Evolutionary conservation across 2,329 filamentous ascomycete species (phyloP).

Genomic region (Volutella citrinella): DNA sequence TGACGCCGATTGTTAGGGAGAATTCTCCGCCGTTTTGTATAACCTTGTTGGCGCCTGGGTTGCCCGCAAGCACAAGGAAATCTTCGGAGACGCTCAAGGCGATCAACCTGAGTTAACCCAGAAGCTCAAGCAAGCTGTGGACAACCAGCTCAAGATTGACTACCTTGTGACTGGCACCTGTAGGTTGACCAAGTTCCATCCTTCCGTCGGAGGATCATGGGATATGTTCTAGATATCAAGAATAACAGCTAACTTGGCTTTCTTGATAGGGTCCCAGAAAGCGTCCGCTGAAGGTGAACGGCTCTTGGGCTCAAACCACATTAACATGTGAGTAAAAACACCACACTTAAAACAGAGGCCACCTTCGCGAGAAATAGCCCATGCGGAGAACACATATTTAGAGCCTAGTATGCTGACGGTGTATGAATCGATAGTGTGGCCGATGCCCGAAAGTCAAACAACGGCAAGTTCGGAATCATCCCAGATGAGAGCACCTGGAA

Average conservation of each 20-base stretch:
- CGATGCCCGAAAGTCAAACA: slow-evolving; percentile 63
- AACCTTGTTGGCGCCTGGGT: slow-evolving; percentile 86
- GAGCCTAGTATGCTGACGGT: neutral
- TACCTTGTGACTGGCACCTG: slow-evolving; percentile 90
- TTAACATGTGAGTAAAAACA: too few species aligned
- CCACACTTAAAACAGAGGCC: too few species aligned
- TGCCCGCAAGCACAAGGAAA: slow-evolving; percentile 59
- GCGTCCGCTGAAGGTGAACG: slow-evolving; percentile 79
- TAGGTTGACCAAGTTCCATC: neutral
- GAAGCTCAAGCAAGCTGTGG: slow-evolving; percentile 60
- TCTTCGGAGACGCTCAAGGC: slow-evolving; percentile 51
- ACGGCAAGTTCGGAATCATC: slow-evolving; percentile 83
- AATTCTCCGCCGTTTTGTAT: slow-evolving; percentile 81
- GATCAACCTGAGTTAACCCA: slow-evolving; percentile 52
- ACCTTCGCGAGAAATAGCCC: too few species aligned
- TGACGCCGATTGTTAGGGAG: slow-evolving; percentile 51
- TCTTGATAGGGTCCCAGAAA: slow-evolving; percentile 76
- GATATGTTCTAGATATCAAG: neutral
- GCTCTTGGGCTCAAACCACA: slow-evolving; percentile 71
- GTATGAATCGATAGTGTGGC: slow-evolving; percentile 52
- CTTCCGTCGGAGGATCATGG: slow-evolving; percentile 29
- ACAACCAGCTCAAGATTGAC: slow-evolving; percentile 74
- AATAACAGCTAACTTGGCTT: slow-evolving; percentile 2
- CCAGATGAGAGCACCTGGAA: slow-evolving; percentile 75
- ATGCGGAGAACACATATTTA: too few species aligned